Percentiles rank a stretch among this genome's conserved stretches.
Conservation (phyloP, 768 basidiomycete genomes). For the Chlorophyllum brunneum region DNA sequence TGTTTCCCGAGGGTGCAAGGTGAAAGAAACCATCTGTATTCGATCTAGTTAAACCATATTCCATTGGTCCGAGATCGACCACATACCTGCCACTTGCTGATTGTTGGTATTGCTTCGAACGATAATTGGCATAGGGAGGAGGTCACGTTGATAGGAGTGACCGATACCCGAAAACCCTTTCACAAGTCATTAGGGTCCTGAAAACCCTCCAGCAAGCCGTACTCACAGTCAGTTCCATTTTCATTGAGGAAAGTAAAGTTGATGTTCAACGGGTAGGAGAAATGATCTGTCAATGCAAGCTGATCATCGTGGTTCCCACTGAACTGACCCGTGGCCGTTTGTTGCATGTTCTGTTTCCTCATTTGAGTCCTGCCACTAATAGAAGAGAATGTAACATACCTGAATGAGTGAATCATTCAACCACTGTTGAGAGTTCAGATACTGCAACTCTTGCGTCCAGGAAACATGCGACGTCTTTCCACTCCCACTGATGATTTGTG, state of each 20-base stretch:
- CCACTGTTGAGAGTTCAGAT: slow-evolving; percentile 61
- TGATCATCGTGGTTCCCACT: slow-evolving; percentile 40
- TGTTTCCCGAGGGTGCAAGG: slow-evolving; percentile 40
- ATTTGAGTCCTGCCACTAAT: neutral
- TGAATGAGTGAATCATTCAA: slow-evolving; percentile 41
- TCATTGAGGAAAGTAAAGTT: slow-evolving; percentile 36
- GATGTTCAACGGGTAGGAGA: slow-evolving; percentile 43
- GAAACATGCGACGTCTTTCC: slow-evolving; percentile 51
- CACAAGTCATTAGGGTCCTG: slow-evolving; percentile 34
- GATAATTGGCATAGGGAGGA: slow-evolving; percentile 57
- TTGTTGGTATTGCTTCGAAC: slow-evolving; percentile 54
- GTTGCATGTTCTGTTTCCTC: slow-evolving; percentile 33
- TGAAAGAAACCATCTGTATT: slow-evolving; percentile 49
- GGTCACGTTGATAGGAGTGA: slow-evolving; percentile 62
- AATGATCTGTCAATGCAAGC: slow-evolving; percentile 33
- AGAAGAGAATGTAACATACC: slow-evolving; percentile 19
- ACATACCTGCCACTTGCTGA: slow-evolving; percentile 56
- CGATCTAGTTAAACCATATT: neutral
- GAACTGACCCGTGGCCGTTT: slow-evolving; percentile 34
- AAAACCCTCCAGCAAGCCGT: neutral
- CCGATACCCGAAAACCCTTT: slow-evolving; percentile 40
- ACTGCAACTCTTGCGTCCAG: slow-evolving; percentile 59
- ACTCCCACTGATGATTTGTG: slow-evolving; percentile 58
- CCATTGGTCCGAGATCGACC: neutral
- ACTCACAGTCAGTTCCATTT: slow-evolving; percentile 33